Evolutionary conservation across 148 eudicot species (phyloP).

Genomic region (Amaranthus cruentus): DNA sequence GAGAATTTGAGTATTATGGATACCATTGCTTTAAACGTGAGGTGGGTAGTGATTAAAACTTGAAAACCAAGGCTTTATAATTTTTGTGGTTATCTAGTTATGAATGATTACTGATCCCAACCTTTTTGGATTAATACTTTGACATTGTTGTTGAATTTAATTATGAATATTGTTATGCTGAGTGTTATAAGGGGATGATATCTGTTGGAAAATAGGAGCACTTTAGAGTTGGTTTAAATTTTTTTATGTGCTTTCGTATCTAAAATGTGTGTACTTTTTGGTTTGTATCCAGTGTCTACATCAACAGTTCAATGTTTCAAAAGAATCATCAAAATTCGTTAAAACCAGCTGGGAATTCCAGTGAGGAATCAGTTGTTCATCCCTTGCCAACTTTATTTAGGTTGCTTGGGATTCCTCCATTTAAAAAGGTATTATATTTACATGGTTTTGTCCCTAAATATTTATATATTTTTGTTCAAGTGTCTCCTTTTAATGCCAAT

Average conservation of each 20-base stretch:
- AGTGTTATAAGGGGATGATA: neutral
- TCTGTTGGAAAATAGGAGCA: neutral
- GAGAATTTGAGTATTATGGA: constrained; percentile 76
- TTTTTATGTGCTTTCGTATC: neutral
- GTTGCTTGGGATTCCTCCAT: constrained; percentile 72
- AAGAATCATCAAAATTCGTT: constrained; percentile 63
- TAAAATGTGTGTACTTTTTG: constrained; percentile 10
- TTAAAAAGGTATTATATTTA: constrained; percentile 56
- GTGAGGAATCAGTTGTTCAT: constrained; percentile 66
- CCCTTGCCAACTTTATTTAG: constrained; percentile 78
- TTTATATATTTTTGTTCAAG: neutral
- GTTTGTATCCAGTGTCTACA: constrained; percentile 53
- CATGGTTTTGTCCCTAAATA: neutral
- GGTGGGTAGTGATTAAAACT: constrained; percentile 35
- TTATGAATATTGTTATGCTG: too few species aligned
- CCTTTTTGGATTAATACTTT: too few species aligned
- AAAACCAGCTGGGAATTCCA: constrained; percentile 48
- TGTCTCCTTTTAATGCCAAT: neutral
- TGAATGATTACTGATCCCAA: too few species aligned
- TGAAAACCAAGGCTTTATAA: neutral
- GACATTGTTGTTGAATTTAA: neutral
- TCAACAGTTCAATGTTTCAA: constrained; percentile 72
- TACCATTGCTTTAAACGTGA: constrained; percentile 60
- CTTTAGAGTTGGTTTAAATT: neutral
- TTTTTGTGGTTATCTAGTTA: neutral